Conservation (phyloP, 768 basidiomycete species). For the Trametes villosa region DNA sequence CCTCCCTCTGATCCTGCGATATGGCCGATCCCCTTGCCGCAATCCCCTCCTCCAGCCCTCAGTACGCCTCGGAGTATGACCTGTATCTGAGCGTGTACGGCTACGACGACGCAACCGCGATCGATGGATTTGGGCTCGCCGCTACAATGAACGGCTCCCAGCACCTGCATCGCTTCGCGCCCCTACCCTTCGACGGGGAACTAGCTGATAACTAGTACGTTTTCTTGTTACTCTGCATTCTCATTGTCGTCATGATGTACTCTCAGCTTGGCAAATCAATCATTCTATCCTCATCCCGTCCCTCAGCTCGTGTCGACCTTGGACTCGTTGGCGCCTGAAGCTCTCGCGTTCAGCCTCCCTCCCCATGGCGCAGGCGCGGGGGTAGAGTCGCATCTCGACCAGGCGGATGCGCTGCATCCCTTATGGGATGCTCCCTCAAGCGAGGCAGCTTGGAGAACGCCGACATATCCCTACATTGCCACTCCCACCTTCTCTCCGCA, state of each 20-base stretch:
- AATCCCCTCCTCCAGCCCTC: neutral
- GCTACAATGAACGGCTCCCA: neutral
- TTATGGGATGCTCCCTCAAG: no score
- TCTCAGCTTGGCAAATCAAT: neutral
- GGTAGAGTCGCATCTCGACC: no score
- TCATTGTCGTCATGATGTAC: neutral
- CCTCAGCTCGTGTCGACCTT: no score
- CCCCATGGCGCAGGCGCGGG: no score
- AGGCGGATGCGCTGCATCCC: no score
- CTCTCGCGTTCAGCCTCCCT: no score
- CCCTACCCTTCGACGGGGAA: neutral
- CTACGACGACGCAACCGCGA: no score
- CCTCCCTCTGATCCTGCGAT: neutral
- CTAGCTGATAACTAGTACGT: neutral
- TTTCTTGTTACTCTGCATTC: neutral
- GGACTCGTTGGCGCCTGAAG: no score
- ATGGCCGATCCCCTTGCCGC: neutral
- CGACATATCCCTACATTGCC: no score
- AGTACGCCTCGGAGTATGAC: neutral
- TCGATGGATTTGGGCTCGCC: neutral
- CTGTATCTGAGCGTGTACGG: neutral
- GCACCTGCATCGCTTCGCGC: no score
- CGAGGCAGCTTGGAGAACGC: no score
- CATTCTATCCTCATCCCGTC: neutral
- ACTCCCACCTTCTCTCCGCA: no score